These are phyloP conservation scores for Lycium barbarum DNA, from an alignment of 257 asterid species.

Conservation along the genomic window DNA sequence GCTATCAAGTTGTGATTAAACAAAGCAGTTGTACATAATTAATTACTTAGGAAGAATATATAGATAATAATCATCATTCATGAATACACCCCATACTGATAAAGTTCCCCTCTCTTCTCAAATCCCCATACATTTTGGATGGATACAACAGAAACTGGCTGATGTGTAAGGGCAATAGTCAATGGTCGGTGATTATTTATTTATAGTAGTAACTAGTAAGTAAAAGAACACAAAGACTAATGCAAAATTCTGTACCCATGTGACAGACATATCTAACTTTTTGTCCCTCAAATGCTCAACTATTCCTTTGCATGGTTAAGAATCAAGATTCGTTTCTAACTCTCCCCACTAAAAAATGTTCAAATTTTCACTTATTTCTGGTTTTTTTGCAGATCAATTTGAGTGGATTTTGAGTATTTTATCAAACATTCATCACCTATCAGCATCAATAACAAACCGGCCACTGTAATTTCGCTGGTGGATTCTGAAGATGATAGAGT, in stretches of 20 bases:
- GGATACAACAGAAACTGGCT: background rate
- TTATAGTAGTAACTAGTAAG: background rate
- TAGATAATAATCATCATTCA: background rate
- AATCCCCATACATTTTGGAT: slow-evolving; percentile 26
- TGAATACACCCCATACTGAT: background rate
- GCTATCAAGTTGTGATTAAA: background rate
- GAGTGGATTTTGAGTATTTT: too few species aligned
- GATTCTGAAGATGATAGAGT: too few species aligned
- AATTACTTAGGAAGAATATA: background rate
- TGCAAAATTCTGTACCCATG: slow-evolving; percentile 25
- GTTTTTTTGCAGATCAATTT: too few species aligned
- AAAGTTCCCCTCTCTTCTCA: slow-evolving; percentile 1
- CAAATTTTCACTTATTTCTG: too few species aligned
- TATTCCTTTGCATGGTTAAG: background rate
- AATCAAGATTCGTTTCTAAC: background rate
- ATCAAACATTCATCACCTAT: too few species aligned
- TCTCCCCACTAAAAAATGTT: background rate
- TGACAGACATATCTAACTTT: slow-evolving; percentile 30
- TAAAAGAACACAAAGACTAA: background rate
- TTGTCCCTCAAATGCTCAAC: background rate
- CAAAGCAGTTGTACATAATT: background rate
- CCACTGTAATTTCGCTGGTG: too few species aligned
- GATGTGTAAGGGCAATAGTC: slow-evolving; percentile 23
- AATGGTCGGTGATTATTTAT: slow-evolving; percentile 28
- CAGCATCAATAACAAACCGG: too few species aligned